Conservation (phyloP, 169 alveolate species). For the Plasmodium coatneyi region DNA sequence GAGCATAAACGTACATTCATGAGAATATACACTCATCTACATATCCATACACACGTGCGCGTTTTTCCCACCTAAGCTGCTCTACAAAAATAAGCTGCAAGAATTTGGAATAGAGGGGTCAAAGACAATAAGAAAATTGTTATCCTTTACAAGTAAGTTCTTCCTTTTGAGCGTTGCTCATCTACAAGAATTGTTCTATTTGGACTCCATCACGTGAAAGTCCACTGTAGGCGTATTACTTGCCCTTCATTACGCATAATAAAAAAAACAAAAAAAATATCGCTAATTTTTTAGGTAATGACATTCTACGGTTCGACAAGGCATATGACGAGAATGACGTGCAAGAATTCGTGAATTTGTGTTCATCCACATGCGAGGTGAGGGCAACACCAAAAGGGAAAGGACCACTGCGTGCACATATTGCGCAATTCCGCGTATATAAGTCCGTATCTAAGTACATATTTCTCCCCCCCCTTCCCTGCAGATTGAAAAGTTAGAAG, state of each 20-base stretch:
- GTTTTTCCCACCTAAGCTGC: slow-evolving; percentile 7
- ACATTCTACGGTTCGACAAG: slow-evolving; percentile 86
- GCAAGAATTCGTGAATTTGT: slow-evolving; percentile 85
- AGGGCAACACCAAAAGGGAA: neutral
- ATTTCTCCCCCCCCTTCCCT: neutral
- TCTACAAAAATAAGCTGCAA: slow-evolving; percentile 64
- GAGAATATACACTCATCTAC: neutral
- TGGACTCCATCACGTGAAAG: neutral
- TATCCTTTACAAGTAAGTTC: slow-evolving; percentile 66
- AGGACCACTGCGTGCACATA: neutral
- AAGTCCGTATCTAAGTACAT: neutral
- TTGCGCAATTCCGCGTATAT: neutral
- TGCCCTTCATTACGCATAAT: neutral
- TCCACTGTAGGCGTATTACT: neutral
- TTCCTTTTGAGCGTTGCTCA: neutral
- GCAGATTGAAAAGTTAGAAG: slow-evolving; percentile 90
- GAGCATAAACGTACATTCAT: neutral
- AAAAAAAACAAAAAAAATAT: neutral
- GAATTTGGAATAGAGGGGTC: slow-evolving; percentile 72
- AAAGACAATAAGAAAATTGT: slow-evolving; percentile 67
- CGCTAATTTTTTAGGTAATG: slow-evolving; percentile 79
- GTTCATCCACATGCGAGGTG: slow-evolving; percentile 84
- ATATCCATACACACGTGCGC: neutral
- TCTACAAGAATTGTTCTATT: neutral
- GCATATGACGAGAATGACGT: slow-evolving; percentile 89